Percentiles rank a stretch among this genome's conserved stretches.
Evolutionary conservation across 2,329 filamentous ascomycete species (phyloP).

Genomic region (Pleurostoma richardsiae): DNA sequence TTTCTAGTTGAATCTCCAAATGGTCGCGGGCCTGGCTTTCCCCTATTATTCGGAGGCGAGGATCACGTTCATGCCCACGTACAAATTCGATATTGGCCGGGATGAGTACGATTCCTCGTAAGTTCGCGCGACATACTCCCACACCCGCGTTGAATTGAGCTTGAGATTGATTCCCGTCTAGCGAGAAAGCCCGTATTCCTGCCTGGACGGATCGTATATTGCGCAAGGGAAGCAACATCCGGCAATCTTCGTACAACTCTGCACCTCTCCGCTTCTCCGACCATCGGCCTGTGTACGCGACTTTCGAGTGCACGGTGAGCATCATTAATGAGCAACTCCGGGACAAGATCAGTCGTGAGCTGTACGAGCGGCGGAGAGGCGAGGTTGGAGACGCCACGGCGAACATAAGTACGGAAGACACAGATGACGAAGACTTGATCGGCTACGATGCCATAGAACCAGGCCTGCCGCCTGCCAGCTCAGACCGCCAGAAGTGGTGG

Average conservation of each 20-base stretch:
- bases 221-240: constrained; percentile 76
- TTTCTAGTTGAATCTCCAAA: constrained; percentile 79
- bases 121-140: constrained; percentile 21
- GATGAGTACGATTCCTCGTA: constrained; percentile 90
- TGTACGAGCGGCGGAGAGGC: constrained; percentile 66
- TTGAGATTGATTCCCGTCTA: constrained; percentile 18
- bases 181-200: constrained; percentile 88
- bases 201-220: constrained; percentile 96
- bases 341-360: constrained; percentile 64
- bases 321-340: constrained; percentile 72
- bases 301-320: constrained; percentile 78
- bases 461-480: constrained; percentile 64
- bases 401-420: constrained; percentile 48
- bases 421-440: constrained; percentile 74
- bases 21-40: constrained; percentile 88
- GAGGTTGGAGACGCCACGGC: constrained; percentile 62
- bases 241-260: constrained; percentile 76
- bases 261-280: constrained; percentile 87
- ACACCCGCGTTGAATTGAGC: too few species aligned
- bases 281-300: constrained; percentile 90
- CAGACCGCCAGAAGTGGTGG: constrained; percentile 68
- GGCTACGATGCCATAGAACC: constrained; percentile 81
- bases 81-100: constrained; percentile 87
- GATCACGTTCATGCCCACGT: constrained; percentile 87
- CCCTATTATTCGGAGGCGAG: constrained; percentile 86